These are phyloP conservation scores for Nakazawaea populi DNA, from an alignment of 805 yeast genomes.

Conservation along the genomic window DNA sequence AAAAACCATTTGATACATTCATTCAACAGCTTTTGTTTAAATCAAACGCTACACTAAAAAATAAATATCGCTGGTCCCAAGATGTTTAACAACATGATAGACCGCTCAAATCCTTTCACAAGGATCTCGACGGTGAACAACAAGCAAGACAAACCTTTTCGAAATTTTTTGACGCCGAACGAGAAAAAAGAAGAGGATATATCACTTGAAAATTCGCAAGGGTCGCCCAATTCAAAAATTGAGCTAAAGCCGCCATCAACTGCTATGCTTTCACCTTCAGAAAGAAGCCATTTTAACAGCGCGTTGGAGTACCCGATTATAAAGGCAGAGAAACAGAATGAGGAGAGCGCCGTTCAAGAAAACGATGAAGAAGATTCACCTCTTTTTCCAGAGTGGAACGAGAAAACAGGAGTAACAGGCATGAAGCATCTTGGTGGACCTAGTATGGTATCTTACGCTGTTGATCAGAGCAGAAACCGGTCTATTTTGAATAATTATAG, in stretches of 20 bases:
- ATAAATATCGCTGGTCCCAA: not conserved
- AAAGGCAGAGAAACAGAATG: not conserved
- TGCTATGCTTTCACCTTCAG: not conserved
- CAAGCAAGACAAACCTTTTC: not conserved
- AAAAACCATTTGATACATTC: too few relatives aligned
- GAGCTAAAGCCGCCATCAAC: not conserved
- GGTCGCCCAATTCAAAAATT: not conserved
- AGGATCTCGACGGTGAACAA: not conserved
- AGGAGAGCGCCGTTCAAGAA: not conserved
- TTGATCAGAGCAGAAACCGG: too few relatives aligned
- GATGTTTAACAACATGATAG: not conserved
- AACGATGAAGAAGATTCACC: constrained; percentile 4
- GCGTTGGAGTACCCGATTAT: not conserved
- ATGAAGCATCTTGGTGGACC: not conserved
- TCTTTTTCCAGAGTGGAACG: constrained; percentile 3
- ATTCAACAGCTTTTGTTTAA: too few relatives aligned
- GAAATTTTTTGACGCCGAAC: not conserved
- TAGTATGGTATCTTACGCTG: too few relatives aligned
- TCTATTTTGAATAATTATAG: not conserved
- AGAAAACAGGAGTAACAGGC: not conserved
- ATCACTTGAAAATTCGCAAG: not conserved
- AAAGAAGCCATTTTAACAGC: not conserved
- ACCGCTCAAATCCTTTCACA: not conserved
- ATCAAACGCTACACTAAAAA: too few relatives aligned
- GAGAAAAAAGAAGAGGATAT: not conserved